Base-by-base conservation (phyloP, 2,329 filamentous ascomycete species). In the Colletotrichum tropicicola region DNA sequence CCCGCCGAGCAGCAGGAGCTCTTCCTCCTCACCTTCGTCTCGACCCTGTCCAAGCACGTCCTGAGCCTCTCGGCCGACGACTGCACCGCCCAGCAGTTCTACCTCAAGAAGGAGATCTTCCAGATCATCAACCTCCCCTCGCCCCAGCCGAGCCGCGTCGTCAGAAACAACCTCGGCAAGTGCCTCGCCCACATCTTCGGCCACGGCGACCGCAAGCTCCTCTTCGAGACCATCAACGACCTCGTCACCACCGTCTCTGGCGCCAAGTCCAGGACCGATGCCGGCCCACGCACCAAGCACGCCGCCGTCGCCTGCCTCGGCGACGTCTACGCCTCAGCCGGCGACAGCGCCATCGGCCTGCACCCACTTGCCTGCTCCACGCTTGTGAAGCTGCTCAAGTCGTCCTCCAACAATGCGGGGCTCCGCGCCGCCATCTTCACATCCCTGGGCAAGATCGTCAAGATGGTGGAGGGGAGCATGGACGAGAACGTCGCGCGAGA, bases 1-100 rank as follows among this genome's bases (percentile, higher is more conserved):
- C 93, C 95, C 44, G 89, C 92, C 57, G 96, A 99, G 80, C 96
- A 99, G 78, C 96, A 99, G 79, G 94, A 98, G 73, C 88, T 99
- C 12, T 97, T 96, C 78, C 87, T 99, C 68, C 85, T 99, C 65
- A 97, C 91, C 25, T 98, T 97, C 75, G 91, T 94, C 35, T 91
- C 94, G 27, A 89, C 91, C 66, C 85, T 99, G 59, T 91, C 89
- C 68, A 91, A 91, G 70, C 92, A 98, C 84, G 92, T 97, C 45
- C 85, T 89, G 57, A 82, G 82, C 15, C 86, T 98, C 48, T 87
- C 89, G 56, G 84, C 89, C 67, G 93, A 97, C 70, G 92, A 92
- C 74, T 92, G 94, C 70, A 95, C 92, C 21, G 88, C 92, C 12
- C 92, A 98, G 80, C 96, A 99, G 78, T 89, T 94, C 72, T 92